Percentiles rank a stretch among this genome's conserved stretches.
Evolutionary conservation across 805 yeast species (phyloP).

Genomic region (Helenozyma rhizophorensis): DNA sequence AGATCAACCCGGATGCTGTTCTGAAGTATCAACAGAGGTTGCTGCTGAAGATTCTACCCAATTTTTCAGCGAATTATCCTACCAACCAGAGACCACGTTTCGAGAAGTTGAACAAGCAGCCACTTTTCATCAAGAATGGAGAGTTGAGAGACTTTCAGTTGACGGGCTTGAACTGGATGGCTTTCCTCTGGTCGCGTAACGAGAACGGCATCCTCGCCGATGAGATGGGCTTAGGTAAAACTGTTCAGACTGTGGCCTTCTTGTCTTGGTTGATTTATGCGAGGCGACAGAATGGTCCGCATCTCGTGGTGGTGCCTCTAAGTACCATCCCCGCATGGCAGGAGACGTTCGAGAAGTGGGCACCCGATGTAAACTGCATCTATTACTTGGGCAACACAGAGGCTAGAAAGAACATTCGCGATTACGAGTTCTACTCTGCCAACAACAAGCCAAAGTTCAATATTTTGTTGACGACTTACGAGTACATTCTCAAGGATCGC

Average conservation of each 20-base stretch:
- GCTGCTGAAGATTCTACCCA: constrained; percentile 81
- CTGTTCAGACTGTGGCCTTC: constrained; percentile 94
- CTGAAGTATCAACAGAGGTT: constrained; percentile 75
- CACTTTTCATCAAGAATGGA: constrained; percentile 84
- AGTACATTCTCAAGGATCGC: constrained; percentile 89
- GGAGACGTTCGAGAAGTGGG: constrained; percentile 96
- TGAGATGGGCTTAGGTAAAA: constrained; percentile 98
- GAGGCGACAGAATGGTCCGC: constrained; percentile 96
- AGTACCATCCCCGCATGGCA: constrained; percentile 99
- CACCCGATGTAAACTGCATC: constrained; percentile 91
- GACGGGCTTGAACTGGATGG: constrained; percentile 99
- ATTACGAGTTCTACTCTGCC: constrained; percentile 69
- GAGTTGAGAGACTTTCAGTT: constrained; percentile 94
- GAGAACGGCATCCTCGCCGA: constrained; percentile 97
- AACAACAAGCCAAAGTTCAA: constrained; percentile 82
- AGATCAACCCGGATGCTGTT: constrained; percentile 78
- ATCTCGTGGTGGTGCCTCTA: constrained; percentile 90
- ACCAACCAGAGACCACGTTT: constrained; percentile 72
- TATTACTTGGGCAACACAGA: constrained; percentile 90
- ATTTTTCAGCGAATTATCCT: constrained; percentile 73
- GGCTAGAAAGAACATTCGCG: constrained; percentile 77
- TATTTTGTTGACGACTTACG: constrained; percentile 90
- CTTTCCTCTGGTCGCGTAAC: constrained; percentile 94
- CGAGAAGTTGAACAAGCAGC: constrained; percentile 83
- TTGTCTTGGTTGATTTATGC: constrained; percentile 93